phyloP scores from a whole-genome alignment of 2,329 filamentous ascomycete species.

The Pyrenochaeta sp. region DNA sequence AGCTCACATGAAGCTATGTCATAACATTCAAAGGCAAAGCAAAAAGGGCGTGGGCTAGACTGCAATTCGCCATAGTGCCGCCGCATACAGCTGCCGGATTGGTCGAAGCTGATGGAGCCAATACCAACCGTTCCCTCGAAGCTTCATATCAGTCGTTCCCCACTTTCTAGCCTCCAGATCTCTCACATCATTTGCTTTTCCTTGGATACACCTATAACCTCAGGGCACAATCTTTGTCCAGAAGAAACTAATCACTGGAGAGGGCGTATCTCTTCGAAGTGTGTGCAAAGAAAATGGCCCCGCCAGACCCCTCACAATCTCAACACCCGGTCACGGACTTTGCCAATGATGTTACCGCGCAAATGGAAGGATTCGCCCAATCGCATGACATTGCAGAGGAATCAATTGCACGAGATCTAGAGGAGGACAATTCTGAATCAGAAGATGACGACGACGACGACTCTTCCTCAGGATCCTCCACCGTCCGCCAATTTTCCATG shows the following conservation, averaged over 20 bases:
- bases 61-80: slow-evolving; percentile 7
- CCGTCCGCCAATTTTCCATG: slow-evolving; percentile 58
- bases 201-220: too few species aligned
- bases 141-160: slow-evolving; percentile 17
- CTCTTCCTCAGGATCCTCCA: slow-evolving; percentile 53
- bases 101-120: slow-evolving; percentile 8
- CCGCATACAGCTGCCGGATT: slow-evolving; percentile 29
- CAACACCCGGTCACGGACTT: slow-evolving; percentile 21
- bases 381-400: slow-evolving; percentile 47
- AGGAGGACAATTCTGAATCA: slow-evolving; percentile 61
- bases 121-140: slow-evolving; percentile 9
- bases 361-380: slow-evolving; percentile 39
- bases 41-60: slow-evolving; percentile 33
- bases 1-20: slow-evolving; percentile 4
- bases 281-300: slow-evolving; percentile 22
- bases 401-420: slow-evolving; percentile 47
- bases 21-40: slow-evolving; percentile 13
- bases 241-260: not conserved
- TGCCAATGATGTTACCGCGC: slow-evolving; percentile 34
- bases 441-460: slow-evolving; percentile 60
- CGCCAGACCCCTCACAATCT: slow-evolving; percentile 11
- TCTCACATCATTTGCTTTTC: slow-evolving; percentile 2
- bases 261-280: too few species aligned
- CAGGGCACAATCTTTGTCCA: not conserved
- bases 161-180: slow-evolving; percentile 9